A percentile compares a stretch with the other conserved stretches of the same genome.
Evolutionary conservation across 1,284 basidiomycete genomes (phyloP).

Genomic region (Ustilago crameri): DNA sequence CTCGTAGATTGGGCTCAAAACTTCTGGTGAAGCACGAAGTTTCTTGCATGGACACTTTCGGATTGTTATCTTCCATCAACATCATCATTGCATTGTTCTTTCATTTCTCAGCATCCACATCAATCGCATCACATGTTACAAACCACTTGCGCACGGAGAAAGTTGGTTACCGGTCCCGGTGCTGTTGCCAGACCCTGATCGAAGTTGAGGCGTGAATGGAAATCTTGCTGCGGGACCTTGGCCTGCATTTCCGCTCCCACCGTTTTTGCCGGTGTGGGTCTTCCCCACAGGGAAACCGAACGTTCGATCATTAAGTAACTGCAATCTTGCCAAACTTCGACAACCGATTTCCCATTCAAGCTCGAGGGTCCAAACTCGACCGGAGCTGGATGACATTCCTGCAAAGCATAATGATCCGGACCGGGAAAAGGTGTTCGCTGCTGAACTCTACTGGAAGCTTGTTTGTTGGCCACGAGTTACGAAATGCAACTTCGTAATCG

Average conservation of each 20-base stretch:
- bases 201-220: too few species aligned
- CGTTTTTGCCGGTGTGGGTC: constrained; percentile 7
- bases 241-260: neutral
- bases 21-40: constrained; percentile 32
- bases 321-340: too few species aligned
- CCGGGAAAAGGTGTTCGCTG: constrained; percentile 4
- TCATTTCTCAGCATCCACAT: neutral
- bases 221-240: neutral
- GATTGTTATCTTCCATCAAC: neutral
- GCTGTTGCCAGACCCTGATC: too few species aligned
- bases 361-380: too few species aligned
- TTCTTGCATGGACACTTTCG: neutral
- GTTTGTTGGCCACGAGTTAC: too few species aligned
- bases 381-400: too few species aligned
- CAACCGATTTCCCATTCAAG: too few species aligned
- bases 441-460: neutral
- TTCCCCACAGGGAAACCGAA: constrained; percentile 5
- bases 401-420: too few species aligned
- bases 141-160: too few species aligned
- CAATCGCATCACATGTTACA: neutral
- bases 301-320: too few species aligned
- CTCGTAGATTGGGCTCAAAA: constrained; percentile 55
- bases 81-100: constrained; percentile 1
- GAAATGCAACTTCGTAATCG: too few species aligned
- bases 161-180: too few species aligned